A percentile compares a stretch with the other conserved stretches of the same genome.
phyloP scores from a whole-genome alignment of 2,329 filamentous ascomycete species.

The Thielaviopsis cerberus region DNA sequence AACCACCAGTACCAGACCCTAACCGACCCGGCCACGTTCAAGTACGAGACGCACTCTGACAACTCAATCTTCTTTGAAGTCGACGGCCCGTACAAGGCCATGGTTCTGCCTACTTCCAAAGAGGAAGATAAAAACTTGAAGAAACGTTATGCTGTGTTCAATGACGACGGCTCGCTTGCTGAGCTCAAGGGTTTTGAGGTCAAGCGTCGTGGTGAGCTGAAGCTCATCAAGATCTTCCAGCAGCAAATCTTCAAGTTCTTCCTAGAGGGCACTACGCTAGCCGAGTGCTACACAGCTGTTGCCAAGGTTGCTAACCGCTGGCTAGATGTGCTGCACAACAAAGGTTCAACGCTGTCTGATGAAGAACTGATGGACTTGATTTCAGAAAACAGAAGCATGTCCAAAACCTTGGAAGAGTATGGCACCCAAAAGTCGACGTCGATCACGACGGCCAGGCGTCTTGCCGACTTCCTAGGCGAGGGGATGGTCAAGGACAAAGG shows the following conservation, averaged over 20 bases:
- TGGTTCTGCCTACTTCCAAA: conserved; percentile 93
- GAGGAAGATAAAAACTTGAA: conserved; percentile 99
- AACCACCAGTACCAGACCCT: conserved; percentile 95
- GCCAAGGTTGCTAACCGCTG: conserved; percentile 90
- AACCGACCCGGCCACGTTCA: conserved; percentile 58
- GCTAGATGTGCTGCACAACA: conserved; percentile 84
- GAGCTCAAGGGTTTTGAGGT: conserved; percentile 96
- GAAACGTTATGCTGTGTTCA: conserved; percentile 97
- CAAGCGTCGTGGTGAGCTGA: conserved; percentile 90
- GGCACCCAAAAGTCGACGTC: conserved; percentile 90
- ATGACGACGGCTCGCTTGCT: conserved; percentile 85
- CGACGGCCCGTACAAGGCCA: conserved; percentile 90
- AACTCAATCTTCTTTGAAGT: conserved; percentile 99
- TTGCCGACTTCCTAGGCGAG: conserved; percentile 91
- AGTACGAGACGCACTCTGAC: conserved; percentile 92
- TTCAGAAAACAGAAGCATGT: conserved; percentile 97
- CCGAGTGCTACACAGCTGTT: conserved; percentile 78
- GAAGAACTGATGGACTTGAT: conserved; percentile 99
- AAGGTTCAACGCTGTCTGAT: conserved; percentile 75
- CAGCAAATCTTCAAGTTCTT: conserved; percentile 99
- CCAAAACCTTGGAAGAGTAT: conserved; percentile 92
- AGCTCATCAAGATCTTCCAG: conserved; percentile 99
- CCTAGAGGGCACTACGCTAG: conserved; percentile 69
- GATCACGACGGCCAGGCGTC: conserved; percentile 89
- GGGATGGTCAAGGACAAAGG: conserved; percentile 99